Conservation (phyloP, 2,329 filamentous ascomycete species). For the Pseudocercospora crystallina region DNA sequence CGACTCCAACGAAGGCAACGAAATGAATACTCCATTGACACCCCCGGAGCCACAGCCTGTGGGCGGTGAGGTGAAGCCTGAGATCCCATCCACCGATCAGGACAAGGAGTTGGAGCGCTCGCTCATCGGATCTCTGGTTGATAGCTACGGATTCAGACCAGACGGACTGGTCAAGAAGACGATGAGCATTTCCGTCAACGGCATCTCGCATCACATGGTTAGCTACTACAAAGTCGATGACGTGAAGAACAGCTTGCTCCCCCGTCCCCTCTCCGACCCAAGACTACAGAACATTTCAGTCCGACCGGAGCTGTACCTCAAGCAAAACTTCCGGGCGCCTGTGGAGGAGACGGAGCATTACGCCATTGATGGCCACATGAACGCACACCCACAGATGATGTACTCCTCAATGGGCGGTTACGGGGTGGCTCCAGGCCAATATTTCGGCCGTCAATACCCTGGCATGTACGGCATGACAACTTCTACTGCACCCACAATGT, state of each 20-base stretch:
- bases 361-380: conserved; percentile 35
- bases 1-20: conserved; percentile 31
- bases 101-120: conserved; percentile 56
- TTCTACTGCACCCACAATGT: conserved; percentile 28
- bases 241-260: conserved; percentile 62
- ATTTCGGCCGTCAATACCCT: conserved; percentile 32
- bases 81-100: conserved; percentile 31
- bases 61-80: conserved; percentile 30
- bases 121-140: conserved; percentile 79
- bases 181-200: conserved; percentile 73
- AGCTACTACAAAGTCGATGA: conserved; percentile 86
- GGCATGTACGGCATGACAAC: conserved; percentile 31
- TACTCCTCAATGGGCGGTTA: conserved; percentile 34
- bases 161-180: conserved; percentile 89
- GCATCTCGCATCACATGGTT: conserved; percentile 79
- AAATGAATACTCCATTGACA: conserved; percentile 33
- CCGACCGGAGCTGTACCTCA: conserved; percentile 38
- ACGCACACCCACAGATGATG: conserved; percentile 37
- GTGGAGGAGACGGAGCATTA: conserved; percentile 40
- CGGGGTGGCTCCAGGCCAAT: conserved; percentile 33
- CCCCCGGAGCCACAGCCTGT: conserved; percentile 32
- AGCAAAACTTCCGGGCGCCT: conserved; percentile 41
- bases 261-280: conserved; percentile 59
- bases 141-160: conserved; percentile 83
- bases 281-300: conserved; percentile 36